A percentile compares a stretch with the other conserved stretches of the same genome.
These are phyloP conservation scores for Tricholomella constricta DNA, from an alignment of 768 basidiomycete species.

Conservation along the genomic window DNA sequence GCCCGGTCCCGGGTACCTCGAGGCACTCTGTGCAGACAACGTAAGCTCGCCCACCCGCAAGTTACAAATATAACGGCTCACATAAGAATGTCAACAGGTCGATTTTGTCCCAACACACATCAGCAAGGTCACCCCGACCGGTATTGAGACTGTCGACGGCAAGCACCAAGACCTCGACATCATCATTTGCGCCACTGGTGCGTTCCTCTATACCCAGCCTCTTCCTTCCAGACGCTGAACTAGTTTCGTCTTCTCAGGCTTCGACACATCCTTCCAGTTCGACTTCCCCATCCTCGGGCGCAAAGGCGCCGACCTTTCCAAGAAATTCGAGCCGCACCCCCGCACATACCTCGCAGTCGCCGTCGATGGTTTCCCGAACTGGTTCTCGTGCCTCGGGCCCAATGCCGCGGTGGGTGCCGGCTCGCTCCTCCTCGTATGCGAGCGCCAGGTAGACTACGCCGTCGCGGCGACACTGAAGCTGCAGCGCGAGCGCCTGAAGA, in stretches of 20 bases:
- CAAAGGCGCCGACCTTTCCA: conserved; percentile 49
- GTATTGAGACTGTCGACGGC: conserved; percentile 60
- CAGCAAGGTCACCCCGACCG: conserved; percentile 50
- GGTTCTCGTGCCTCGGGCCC: conserved; percentile 59
- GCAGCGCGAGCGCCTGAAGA: conserved; percentile 62
- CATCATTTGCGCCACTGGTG: conserved; percentile 65
- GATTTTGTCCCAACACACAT: conserved; percentile 56
- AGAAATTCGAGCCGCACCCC: conserved; percentile 58
- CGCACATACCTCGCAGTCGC: conserved; percentile 59
- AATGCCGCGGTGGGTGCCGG: conserved; percentile 58
- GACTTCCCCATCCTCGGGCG: conserved; percentile 58
- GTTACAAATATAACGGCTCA: background rate
- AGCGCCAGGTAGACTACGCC: conserved; percentile 59
- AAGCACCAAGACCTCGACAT: conserved; percentile 55
- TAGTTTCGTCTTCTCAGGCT: conserved; percentile 36
- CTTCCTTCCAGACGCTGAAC: background rate
- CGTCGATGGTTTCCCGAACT: conserved; percentile 70
- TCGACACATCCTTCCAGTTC: conserved; percentile 49
- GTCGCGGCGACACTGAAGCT: conserved; percentile 58
- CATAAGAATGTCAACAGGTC: conserved; percentile 34
- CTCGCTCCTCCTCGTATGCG: conserved; percentile 55
- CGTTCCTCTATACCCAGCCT: conserved; percentile 1
- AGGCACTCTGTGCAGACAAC: conserved; percentile 64
- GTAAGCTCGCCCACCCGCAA: conserved; percentile 30
- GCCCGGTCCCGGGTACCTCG: conserved; percentile 68